phyloP scores from a whole-genome alignment of 495 filamentous ascomycete genomes.

The Penicillium paradoxum region DNA sequence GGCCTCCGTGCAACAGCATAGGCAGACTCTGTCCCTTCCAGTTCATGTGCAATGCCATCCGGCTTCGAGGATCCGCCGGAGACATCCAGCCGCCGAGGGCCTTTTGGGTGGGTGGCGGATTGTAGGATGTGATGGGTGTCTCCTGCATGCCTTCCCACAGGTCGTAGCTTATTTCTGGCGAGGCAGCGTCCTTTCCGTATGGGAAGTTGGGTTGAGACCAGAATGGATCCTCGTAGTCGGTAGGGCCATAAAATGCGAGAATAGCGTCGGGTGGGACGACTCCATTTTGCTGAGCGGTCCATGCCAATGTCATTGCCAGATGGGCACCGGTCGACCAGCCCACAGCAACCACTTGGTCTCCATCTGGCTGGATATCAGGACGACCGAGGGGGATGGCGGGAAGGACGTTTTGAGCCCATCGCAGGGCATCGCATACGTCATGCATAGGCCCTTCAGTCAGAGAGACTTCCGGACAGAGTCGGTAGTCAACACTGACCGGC shows the following conservation, averaged over 20 bases:
- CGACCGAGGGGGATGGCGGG: constrained; percentile 24
- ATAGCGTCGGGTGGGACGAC: constrained; percentile 42
- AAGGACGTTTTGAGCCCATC: constrained; percentile 37
- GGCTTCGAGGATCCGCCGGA: constrained; percentile 28
- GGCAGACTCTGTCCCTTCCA: constrained; percentile 36
- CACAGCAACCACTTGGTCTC: constrained; percentile 37
- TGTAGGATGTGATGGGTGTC: not conserved
- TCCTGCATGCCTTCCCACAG: not conserved
- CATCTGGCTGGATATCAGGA: constrained; percentile 30
- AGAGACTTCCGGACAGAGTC: constrained; percentile 50
- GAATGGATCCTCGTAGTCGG: constrained; percentile 29
- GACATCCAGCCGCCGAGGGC: not conserved
- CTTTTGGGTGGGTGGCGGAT: not conserved
- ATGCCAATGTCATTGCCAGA: constrained; percentile 46
- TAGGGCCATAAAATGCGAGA: constrained; percentile 48
- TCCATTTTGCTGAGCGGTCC: constrained; percentile 24
- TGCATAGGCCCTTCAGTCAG: constrained; percentile 45
- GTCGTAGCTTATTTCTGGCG: constrained; percentile 15
- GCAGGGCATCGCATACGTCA: constrained; percentile 41
- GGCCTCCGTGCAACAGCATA: constrained; percentile 27
- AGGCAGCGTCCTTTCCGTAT: not conserved
- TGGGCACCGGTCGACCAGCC: constrained; percentile 54
- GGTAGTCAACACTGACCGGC: constrained; percentile 50
- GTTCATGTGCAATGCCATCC: constrained; percentile 39
- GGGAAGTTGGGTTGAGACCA: not conserved